These are phyloP conservation scores for Pterocarpus macrocarpus DNA, from an alignment of 306 rosid species.

Conservation along the genomic window DNA sequence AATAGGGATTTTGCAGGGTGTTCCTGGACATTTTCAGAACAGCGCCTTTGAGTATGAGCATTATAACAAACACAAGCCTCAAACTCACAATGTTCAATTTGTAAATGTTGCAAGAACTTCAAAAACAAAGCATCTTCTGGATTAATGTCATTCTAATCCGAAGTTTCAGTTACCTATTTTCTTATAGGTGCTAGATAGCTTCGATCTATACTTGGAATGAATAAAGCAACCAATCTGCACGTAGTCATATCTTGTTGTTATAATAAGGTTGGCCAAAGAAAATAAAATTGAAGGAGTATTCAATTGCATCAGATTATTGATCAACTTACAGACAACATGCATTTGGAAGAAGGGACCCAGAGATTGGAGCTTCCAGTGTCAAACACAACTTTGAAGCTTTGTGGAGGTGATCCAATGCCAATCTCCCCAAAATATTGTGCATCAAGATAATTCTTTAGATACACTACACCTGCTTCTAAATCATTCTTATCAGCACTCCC, in stretches of 20 bases:
- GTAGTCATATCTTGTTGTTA: slow-evolving; percentile 35
- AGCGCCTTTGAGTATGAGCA: slow-evolving; percentile 20
- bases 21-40: slow-evolving; percentile 47
- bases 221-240: slow-evolving; percentile 77
- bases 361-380: slow-evolving; percentile 93
- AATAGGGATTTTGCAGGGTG: slow-evolving; percentile 61
- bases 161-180: slow-evolving; percentile 58
- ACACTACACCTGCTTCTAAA: slow-evolving; percentile 59
- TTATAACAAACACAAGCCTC: slow-evolving; percentile 4
- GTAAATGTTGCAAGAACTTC: neutral
- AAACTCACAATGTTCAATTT: neutral
- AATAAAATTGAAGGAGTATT: neutral
- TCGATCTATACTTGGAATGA: slow-evolving; percentile 74
- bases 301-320: slow-evolving; percentile 21
- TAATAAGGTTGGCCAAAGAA: slow-evolving; percentile 25
- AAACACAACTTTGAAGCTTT: slow-evolving; percentile 78
- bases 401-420: slow-evolving; percentile 86
- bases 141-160: slow-evolving; percentile 9
- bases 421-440: slow-evolving; percentile 95
- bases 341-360: slow-evolving; percentile 92
- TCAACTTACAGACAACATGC: slow-evolving; percentile 74
- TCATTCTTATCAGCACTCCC: slow-evolving; percentile 15
- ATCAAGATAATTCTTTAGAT: slow-evolving; percentile 84
- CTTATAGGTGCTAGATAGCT: slow-evolving; percentile 55
- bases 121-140: neutral